Evolutionary conservation across 108 stramenopile species (phyloP).

Genomic region (Nannochloropsis oceanica): DNA sequence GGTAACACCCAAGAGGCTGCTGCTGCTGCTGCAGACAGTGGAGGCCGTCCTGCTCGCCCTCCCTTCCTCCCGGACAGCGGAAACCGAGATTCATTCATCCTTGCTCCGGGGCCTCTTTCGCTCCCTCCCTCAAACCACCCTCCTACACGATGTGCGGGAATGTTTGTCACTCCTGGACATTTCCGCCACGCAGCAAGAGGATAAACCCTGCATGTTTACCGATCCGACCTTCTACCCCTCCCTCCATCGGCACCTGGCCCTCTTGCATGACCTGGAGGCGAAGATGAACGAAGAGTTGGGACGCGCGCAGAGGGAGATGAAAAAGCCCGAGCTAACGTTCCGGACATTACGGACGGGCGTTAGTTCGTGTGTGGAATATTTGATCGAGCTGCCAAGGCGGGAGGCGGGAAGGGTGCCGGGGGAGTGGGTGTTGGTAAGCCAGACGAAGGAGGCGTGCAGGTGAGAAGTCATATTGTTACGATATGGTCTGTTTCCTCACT

Average conservation of each 20-base stretch:
- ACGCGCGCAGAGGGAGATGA: neutral
- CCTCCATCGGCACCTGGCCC: neutral
- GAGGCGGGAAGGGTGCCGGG: slow-evolving; percentile 1
- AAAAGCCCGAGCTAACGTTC: neutral
- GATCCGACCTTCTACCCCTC: neutral
- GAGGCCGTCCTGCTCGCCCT: neutral
- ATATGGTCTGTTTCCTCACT: no score
- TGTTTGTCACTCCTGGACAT: neutral
- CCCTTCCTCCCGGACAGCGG: neutral
- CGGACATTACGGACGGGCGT: neutral
- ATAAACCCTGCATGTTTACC: neutral
- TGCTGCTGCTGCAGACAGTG: slow-evolving; percentile 10
- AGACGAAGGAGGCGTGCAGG: neutral
- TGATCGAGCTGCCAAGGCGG: slow-evolving; percentile 11
- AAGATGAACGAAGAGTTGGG: neutral
- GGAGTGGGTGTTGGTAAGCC: neutral
- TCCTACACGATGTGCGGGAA: neutral
- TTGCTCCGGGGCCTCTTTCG: neutral
- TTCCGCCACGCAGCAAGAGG: neutral
- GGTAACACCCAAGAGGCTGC: slow-evolving; percentile 5
- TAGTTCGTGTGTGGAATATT: slow-evolving; percentile 3
- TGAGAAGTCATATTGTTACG: neutral
- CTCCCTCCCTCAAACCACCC: neutral
- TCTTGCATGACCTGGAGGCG: neutral
- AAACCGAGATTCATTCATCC: neutral